Conservation (phyloP, 306 rosid genomes). For the Spatholobus suberectus region DNA sequence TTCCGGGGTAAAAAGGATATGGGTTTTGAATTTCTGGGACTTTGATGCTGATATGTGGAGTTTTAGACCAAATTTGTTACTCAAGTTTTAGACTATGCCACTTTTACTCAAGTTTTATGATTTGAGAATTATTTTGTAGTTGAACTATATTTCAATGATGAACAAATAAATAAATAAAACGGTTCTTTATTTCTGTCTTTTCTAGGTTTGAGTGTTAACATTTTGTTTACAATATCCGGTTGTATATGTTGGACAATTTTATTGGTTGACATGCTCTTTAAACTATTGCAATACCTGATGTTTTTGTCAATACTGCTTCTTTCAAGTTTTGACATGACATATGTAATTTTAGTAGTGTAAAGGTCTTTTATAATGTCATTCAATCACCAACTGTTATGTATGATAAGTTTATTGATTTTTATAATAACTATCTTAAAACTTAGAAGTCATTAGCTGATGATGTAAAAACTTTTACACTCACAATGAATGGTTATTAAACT, state of each 20-base stretch:
- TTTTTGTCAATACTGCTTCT: neutral
- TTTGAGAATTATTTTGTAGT: neutral
- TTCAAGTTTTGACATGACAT: neutral
- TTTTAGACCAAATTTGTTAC: neutral
- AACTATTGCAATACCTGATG: conserved; percentile 2
- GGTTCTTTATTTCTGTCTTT: neutral
- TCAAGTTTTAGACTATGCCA: conserved; percentile 15
- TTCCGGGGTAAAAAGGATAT: neutral
- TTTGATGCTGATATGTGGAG: neutral
- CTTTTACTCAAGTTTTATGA: neutral
- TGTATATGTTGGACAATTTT: neutral
- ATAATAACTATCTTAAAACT: no score
- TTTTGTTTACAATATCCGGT: neutral
- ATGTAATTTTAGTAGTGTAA: no score
- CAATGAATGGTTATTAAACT: no score
- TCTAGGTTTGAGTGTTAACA: neutral
- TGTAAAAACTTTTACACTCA: no score
- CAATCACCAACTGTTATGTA: no score
- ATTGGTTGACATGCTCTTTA: conserved; percentile 9
- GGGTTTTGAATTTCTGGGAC: neutral
- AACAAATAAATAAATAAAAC: neutral
- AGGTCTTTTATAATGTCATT: no score
- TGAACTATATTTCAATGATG: neutral
- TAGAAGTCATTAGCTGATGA: no score
- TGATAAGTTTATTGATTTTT: no score